These are phyloP conservation scores for Rostrohypoxylon terebratum DNA, from an alignment of 495 filamentous ascomycete genomes.

Conservation along the genomic window DNA sequence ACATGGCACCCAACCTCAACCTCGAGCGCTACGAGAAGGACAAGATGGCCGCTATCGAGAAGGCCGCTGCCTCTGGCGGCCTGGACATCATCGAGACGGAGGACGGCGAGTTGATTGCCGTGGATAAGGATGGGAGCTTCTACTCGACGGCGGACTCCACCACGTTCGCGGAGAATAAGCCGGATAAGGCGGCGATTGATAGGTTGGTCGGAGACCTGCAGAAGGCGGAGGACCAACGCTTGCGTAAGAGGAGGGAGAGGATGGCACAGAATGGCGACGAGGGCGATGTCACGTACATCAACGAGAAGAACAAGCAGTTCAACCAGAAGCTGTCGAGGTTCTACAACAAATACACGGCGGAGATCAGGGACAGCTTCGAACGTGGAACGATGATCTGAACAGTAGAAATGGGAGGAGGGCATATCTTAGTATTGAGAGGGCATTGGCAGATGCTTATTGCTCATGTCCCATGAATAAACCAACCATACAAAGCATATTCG, in stretches of 20 bases:
- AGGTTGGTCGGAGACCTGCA: conserved; percentile 84
- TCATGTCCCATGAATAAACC: conserved; percentile 34
- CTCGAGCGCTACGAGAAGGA: conserved; percentile 84
- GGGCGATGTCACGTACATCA: conserved; percentile 96
- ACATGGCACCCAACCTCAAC: conserved; percentile 77
- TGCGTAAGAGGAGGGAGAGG: conserved; percentile 86
- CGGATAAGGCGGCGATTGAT: conserved; percentile 90
- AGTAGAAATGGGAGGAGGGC: conserved; percentile 32
- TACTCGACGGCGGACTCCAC: conserved; percentile 87
- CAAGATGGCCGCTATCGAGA: conserved; percentile 85
- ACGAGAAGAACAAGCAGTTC: conserved; percentile 99
- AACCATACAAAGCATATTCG: conserved; percentile 37
- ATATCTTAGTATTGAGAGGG: conserved; percentile 29
- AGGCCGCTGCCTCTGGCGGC: conserved; percentile 80
- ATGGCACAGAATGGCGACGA: conserved; percentile 79
- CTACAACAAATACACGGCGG: conserved; percentile 98
- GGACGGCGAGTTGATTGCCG: conserved; percentile 91
- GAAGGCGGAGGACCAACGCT: conserved; percentile 85
- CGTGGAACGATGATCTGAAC: conserved; percentile 85
- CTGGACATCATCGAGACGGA: conserved; percentile 93
- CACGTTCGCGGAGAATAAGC: conserved; percentile 85
- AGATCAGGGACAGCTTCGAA: conserved; percentile 98
- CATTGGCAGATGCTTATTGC: conserved; percentile 7
- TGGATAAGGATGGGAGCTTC: conserved; percentile 90
- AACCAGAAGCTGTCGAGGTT: conserved; percentile 96